These are phyloP conservation scores for Parafenestella ontariensis DNA, from an alignment of 2,329 filamentous ascomycete genomes.

Conservation along the genomic window DNA sequence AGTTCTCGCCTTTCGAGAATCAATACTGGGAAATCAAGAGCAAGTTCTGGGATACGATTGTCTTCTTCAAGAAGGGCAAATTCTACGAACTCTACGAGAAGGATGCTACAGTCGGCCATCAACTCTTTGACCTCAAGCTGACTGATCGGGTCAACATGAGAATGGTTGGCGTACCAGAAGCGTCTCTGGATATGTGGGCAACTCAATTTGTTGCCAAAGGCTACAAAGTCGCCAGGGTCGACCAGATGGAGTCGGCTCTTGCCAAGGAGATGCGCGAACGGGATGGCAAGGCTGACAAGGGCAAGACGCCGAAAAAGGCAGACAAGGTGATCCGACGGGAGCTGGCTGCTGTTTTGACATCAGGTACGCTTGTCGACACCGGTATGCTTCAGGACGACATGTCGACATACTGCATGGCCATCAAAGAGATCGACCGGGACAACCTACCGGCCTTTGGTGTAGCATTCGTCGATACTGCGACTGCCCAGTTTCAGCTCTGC, in stretches of 20 bases:
- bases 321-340: slow-evolving; percentile 95
- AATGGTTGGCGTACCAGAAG: slow-evolving; percentile 97
- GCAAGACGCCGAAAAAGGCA: slow-evolving; percentile 63
- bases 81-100: slow-evolving; percentile 99
- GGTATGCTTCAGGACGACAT: slow-evolving; percentile 98
- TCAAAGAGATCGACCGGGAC: slow-evolving; percentile 75
- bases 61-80: slow-evolving; percentile 99
- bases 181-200: slow-evolving; percentile 94
- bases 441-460: slow-evolving; percentile 86
- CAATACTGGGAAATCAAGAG: slow-evolving; percentile 99
- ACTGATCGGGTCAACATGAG: slow-evolving; percentile 99
- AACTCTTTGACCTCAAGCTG: slow-evolving; percentile 95
- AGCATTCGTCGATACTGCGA: slow-evolving; percentile 93
- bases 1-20: slow-evolving; percentile 94
- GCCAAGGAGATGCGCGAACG: slow-evolving; percentile 99
- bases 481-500: slow-evolving; percentile 92
- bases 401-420: slow-evolving; percentile 93
- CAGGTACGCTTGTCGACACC: slow-evolving; percentile 91
- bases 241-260: slow-evolving; percentile 94
- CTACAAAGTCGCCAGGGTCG: slow-evolving; percentile 94
- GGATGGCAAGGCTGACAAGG: slow-evolving; percentile 61
- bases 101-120: slow-evolving; percentile 93
- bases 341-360: slow-evolving; percentile 87
- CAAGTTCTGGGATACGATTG: slow-evolving; percentile 95
- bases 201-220: slow-evolving; percentile 99